Conservation (phyloP, 2,329 filamentous ascomycete species). For the Triangularia verruculosa region DNA sequence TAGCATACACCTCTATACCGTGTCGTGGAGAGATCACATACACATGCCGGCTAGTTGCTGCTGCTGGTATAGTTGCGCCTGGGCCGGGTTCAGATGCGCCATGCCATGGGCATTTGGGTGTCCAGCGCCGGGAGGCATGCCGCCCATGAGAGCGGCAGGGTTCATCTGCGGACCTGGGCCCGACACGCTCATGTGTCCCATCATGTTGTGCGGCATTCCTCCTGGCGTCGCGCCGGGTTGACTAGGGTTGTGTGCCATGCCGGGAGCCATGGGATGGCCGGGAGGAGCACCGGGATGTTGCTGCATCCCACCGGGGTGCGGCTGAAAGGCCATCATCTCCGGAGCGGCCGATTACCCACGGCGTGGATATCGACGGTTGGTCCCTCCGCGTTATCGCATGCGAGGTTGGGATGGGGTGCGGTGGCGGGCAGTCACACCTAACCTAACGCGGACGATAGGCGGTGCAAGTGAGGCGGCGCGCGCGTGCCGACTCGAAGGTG, state of each 20-base stretch:
- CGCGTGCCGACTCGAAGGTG: slow-evolving; percentile 7
- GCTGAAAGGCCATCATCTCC: slow-evolving; percentile 68
- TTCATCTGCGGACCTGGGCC: slow-evolving; percentile 70
- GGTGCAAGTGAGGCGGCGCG: neutral
- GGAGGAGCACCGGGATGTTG: slow-evolving; percentile 66
- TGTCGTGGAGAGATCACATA: slow-evolving; percentile 24
- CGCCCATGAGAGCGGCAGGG: slow-evolving; percentile 70
- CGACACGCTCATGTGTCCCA: slow-evolving; percentile 67
- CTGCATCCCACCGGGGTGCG: slow-evolving; percentile 68
- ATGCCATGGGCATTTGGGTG: slow-evolving; percentile 66
- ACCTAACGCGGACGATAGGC: neutral
- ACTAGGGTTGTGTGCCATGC: slow-evolving; percentile 65
- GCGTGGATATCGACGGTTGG: slow-evolving; percentile 56
- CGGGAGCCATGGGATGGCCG: slow-evolving; percentile 61
- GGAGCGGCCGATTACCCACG: slow-evolving; percentile 52
- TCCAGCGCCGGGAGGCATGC: slow-evolving; percentile 66
- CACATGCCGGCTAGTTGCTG: slow-evolving; percentile 42
- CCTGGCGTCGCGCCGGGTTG: slow-evolving; percentile 65
- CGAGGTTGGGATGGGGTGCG: slow-evolving; percentile 29
- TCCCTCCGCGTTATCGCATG: slow-evolving; percentile 47
- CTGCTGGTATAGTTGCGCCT: slow-evolving; percentile 57
- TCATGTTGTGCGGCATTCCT: slow-evolving; percentile 64
- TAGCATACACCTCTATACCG: slow-evolving; percentile 24
- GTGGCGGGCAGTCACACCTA: slow-evolving; percentile 1
- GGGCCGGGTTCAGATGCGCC: slow-evolving; percentile 65